A percentile compares a stretch with the other conserved stretches of the same genome.
These are phyloP conservation scores for Cladorrhinum sp. DNA, from an alignment of 2,329 filamentous ascomycete genomes.

Conservation along the genomic window DNA sequence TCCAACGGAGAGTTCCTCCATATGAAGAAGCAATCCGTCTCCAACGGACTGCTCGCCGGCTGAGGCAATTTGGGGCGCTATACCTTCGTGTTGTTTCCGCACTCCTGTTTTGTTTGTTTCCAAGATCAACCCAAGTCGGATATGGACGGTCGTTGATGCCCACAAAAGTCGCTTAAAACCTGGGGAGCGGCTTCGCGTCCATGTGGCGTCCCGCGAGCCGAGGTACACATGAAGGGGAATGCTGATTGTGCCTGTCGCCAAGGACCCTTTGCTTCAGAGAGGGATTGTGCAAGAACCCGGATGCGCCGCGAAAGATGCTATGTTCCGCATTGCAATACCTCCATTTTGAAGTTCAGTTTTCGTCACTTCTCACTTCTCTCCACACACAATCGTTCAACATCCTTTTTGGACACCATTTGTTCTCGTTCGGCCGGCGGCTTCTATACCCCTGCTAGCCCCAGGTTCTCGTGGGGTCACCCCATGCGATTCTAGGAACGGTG, in stretches of 20 bases:
- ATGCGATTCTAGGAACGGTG: constrained; percentile 5
- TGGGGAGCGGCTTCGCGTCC: neutral
- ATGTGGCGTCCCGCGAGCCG: neutral
- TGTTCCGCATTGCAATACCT: neutral
- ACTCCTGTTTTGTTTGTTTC: neutral
- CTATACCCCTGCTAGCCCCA: constrained; percentile 10
- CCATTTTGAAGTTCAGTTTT: neutral
- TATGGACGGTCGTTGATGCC: neutral
- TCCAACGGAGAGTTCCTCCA: neutral
- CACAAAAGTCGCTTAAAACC: neutral
- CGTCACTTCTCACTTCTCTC: neutral
- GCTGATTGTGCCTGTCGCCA: neutral
- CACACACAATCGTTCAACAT: neutral
- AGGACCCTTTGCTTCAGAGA: no score
- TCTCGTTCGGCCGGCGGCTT: neutral
- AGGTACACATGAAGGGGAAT: neutral
- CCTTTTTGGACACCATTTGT: neutral
- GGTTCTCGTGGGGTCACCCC: constrained; percentile 6
- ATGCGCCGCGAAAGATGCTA: neutral
- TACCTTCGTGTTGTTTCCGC: neutral
- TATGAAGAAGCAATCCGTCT: neutral
- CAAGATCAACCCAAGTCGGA: no score
- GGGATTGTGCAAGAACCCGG: no score
- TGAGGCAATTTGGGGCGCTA: neutral
- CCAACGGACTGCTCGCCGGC: neutral